Base-by-base conservation (phyloP, 306 rosid species). In the Pachyrhizus erosus region DNA sequence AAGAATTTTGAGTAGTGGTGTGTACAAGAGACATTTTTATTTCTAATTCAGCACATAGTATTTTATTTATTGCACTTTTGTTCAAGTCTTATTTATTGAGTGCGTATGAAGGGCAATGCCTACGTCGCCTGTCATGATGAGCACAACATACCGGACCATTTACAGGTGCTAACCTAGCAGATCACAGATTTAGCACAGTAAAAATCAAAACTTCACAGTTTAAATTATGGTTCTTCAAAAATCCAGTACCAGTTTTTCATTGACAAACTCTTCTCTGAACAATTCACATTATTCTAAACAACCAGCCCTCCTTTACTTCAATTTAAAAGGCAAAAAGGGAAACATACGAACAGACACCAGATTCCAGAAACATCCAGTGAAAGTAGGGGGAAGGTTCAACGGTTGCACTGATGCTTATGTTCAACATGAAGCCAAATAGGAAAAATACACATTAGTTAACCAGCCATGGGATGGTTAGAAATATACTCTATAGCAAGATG, bases 381-480 rank as follows among this genome's bases (percentile, higher is more conserved):
- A 86, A 77, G 78, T 61, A 49, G 51, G 57, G 68, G 52, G 43
- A 66, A 43, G 11, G 42, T 27, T 62, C 42, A 68, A 69, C 2
- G 73, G 76, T 70, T 68, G 79, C 76, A 55, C 12, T 57, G 60
- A 23, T 77, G 76, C 71, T 70, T 62, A 57, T 72, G 83, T 74
- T 77, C 70, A 61, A 78, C 80, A 84, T 3, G 76, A 26, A 76
- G 42, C 13, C 20, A 82, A 78, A 86, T 70, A 39, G 18, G 48
- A 62, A 80, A 75, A 24, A 3, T 40, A 66, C 43, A 48, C 14
- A 29, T 17, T 3, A 61, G 34, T 86, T 88, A 94, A 84, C 96
- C 23, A 48, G 98, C 90, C 99, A 93, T 88, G 43, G 98, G 99
- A 83, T 93, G 99, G 89, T 91, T 92, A 74, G 86, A 82, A 89